Conservation (phyloP, 192 early-diverging fungal genomes). For the Rhizoclosmatium sp. region DNA sequence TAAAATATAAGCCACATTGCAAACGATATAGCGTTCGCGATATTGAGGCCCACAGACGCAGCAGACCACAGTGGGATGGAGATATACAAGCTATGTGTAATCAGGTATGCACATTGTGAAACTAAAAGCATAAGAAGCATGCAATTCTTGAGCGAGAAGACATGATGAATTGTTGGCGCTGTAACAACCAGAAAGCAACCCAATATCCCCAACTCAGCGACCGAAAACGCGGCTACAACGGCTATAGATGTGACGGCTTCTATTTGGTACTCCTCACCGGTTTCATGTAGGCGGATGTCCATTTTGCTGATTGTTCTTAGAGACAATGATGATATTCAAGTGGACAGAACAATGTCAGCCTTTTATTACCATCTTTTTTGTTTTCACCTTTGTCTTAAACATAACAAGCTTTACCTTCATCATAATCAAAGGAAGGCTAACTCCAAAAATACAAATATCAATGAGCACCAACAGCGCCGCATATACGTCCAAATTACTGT, state of each 20-base stretch:
- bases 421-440: neutral
- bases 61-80: neutral
- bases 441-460: neutral
- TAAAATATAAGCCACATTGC: neutral
- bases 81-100: neutral
- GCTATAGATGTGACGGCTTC: neutral
- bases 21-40: neutral
- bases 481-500: neutral
- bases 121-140: neutral
- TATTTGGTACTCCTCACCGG: neutral
- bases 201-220: neutral
- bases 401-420: neutral
- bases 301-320: neutral
- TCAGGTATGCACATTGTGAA: neutral
- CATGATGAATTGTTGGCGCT: neutral
- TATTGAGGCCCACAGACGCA: neutral
- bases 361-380: neutral
- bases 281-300: neutral
- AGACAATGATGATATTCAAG: too few species aligned
- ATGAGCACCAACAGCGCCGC: neutral
- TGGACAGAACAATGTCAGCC: neutral
- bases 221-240: neutral
- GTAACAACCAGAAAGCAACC: neutral
- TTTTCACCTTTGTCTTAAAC: neutral
- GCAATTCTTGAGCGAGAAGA: neutral